Base-by-base conservation (phyloP, 179 eudicot genomes). In the Vitellaria paradoxa region DNA sequence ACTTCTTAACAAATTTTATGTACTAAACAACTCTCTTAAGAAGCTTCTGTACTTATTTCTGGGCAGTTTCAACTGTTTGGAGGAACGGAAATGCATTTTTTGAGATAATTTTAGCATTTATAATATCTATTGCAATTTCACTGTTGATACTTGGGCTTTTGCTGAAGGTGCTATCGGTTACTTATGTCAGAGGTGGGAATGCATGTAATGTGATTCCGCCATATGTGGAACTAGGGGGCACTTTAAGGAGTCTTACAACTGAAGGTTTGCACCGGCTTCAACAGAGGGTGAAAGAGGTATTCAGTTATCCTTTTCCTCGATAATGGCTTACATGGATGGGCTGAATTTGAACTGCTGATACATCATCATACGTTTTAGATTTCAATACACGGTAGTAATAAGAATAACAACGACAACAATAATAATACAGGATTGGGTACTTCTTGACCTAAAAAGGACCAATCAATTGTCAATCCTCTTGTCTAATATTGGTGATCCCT, bases 101-200 rank as follows among this genome's bases (percentile, higher is more conserved):
- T 37, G 65, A 53, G 14, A 52, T 6, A 26, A 21, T 10, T 75
- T 46, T 1, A 53, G 64, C 52, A 30, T 65, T 50, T 4, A 55
- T 3, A 30, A 37, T 53, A 53, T 55, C 42, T 61, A 7, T 40
- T 11, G 13, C 67, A 63, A 46, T 77, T 42, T 37, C 13, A 20
- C 9, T 49, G 47, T 72, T 76, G 64, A 80, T 64, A 50, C 60
- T 26, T 72, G 52, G 30, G 69, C 55, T 18, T 84, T 77, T 75
- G 66, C 68, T 88, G 85, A 81, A 94, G 98, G 98, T 94, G 77
- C 87, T 94, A 24, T 92, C 98, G 53, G 87, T 94, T 49, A 92
- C 98, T 70, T 91, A 82, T 81, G 86, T 94, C 74, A 82, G 75
- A 81, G 97, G 92, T 49, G 98, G 97, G 77, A 81, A 83, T 8